Evolutionary conservation across 768 basidiomycete genomes (phyloP), one percentile per base, ranked within the genome.

Genomic region (Leccinellum rugosiceps): DNA sequence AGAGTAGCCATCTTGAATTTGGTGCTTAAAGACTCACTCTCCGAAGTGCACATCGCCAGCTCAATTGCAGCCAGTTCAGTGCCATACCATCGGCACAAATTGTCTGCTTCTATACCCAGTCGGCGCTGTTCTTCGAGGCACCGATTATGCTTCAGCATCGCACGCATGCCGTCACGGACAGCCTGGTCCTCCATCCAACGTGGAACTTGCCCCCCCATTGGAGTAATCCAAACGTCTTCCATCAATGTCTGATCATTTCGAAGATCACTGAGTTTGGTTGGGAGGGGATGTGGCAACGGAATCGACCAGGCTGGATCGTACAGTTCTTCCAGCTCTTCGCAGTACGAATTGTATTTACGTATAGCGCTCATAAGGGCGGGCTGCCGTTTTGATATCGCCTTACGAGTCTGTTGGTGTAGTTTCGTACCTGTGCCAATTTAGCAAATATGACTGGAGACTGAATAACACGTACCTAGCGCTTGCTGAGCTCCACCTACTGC

Each of bases 11-110:
- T 35, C 34, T 35, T 8, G 34, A 35, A 35, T 35, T 35, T 8
- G 34, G 34, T 35, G 15, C 34, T 35, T 38, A 38, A 38, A 10
- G n/a, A 59, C 63, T 44, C 50, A 67, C 66, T 52, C 15, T 38
- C 26, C 5, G 66, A 34, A 17, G 19, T 44, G 1, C 28, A 23
- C 13, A 67, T 23, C 25, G 63, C 23, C 30, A 58, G 52, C 32
- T 67, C 70, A 50, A 50, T 14, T 50, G 28, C 14, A 61, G 41
- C 48, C 59, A 28, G 44, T 21, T 44, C 43, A 21, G n/a, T 13
- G 21, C 43, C 43, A 44, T 44, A 44, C 43, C 43, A 44, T 9
- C 21, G 43, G 43, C 43, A 44, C 43, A 44, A 10, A 23, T 44
- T 23, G 6, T 44, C 43, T 11, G 43, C 13, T 32, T 32, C 32